Percentiles rank a stretch among this genome's conserved stretches.
These are phyloP conservation scores for Colletotrichum aenigma DNA, from an alignment of 2,329 filamentous ascomycete species.

Conservation along the genomic window DNA sequence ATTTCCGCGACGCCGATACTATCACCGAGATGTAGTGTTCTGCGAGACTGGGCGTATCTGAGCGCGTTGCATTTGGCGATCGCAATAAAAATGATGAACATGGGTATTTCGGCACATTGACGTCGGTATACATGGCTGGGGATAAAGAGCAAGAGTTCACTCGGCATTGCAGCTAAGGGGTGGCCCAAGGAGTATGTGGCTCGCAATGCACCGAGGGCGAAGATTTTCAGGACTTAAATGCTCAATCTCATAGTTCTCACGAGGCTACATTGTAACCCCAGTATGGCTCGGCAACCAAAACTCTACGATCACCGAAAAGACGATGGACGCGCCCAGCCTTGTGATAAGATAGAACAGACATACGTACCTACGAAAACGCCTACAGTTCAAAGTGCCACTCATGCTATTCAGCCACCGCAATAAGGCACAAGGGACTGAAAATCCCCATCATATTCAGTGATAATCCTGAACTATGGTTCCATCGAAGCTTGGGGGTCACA, in stretches of 20 bases:
- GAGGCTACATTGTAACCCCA: rapidly evolving
- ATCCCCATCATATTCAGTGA: neutral
- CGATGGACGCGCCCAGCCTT: neutral
- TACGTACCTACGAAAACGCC: rapidly evolving
- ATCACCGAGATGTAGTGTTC: neutral
- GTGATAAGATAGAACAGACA: neutral
- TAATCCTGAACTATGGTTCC: neutral
- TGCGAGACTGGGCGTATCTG: neutral
- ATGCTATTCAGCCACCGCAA: neutral
- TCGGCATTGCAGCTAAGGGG: neutral
- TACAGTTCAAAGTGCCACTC: rapidly evolving
- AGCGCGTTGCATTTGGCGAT: neutral
- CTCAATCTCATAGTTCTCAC: rapidly evolving
- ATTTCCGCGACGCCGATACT: neutral
- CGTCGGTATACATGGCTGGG: rapidly evolving
- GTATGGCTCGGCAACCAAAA: rapidly evolving
- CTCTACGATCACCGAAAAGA: neutral
- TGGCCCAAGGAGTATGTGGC: neutral
- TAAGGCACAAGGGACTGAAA: neutral
- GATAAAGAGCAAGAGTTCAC: neutral
- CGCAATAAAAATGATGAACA: neutral
- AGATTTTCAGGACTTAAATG: neutral
- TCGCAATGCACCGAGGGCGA: neutral
- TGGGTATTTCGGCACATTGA: neutral
- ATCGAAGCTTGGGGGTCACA: rapidly evolving